phyloP scores from a whole-genome alignment of 2,329 filamentous ascomycete species.

The Helotiales sp. region DNA sequence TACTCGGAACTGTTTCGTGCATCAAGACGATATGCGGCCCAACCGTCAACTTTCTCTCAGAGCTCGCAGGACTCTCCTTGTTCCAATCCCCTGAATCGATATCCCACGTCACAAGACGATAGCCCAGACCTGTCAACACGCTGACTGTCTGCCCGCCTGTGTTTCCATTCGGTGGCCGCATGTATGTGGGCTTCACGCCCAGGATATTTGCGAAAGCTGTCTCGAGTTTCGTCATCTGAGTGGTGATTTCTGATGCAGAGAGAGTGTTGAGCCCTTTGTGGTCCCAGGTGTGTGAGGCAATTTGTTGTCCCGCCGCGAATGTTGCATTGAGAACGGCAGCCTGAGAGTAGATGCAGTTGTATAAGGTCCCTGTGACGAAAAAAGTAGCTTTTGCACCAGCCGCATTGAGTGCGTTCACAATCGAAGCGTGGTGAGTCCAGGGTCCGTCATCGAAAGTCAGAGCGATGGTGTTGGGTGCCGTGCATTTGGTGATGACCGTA shows the following conservation, averaged over 20 bases:
- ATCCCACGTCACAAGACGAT: slow-evolving; percentile 24
- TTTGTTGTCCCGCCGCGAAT: slow-evolving; percentile 57
- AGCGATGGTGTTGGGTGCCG: slow-evolving; percentile 61
- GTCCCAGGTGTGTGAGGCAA: slow-evolving; percentile 61
- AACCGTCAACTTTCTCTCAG: slow-evolving; percentile 11
- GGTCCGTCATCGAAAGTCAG: slow-evolving; percentile 72
- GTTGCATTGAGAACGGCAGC: slow-evolving; percentile 18
- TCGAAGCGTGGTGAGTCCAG: slow-evolving; percentile 60
- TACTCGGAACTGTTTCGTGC: slow-evolving; percentile 23
- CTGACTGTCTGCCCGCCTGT: slow-evolving; percentile 6
- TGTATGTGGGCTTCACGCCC: slow-evolving; percentile 57
- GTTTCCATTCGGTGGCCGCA: slow-evolving; percentile 48
- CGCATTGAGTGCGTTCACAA: slow-evolving; percentile 61
- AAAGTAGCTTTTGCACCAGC: slow-evolving; percentile 69
- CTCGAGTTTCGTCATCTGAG: slow-evolving; percentile 56
- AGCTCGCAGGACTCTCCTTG: slow-evolving; percentile 7
- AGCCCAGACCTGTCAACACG: slow-evolving; percentile 15
- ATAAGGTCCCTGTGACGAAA: slow-evolving; percentile 27
- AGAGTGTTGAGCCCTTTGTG: slow-evolving; percentile 52
- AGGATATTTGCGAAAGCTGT: slow-evolving; percentile 58
- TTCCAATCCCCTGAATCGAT: slow-evolving; percentile 24
- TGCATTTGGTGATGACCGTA: slow-evolving; percentile 43
- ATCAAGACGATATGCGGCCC: slow-evolving; percentile 18
- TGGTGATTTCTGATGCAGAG: slow-evolving; percentile 47
- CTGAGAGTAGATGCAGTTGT: slow-evolving; percentile 23